These are phyloP conservation scores for Ascoidea tarda DNA, from an alignment of 805 yeast genomes.

Conservation along the genomic window DNA sequence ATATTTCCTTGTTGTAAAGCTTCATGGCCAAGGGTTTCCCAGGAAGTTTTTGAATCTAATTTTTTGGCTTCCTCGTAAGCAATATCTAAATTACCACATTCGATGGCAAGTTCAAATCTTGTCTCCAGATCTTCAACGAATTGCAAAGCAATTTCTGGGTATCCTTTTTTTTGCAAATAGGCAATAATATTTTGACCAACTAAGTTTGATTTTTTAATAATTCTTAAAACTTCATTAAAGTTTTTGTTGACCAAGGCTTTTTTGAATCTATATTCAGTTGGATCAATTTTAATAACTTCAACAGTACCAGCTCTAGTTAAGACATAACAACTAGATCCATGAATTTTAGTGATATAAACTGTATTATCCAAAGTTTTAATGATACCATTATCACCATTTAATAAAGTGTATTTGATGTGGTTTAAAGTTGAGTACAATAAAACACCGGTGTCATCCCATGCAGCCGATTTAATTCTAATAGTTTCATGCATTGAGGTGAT, in stretches of 20 bases:
- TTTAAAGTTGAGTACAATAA: conserved; percentile 87
- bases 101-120: conserved; percentile 88
- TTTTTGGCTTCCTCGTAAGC: conserved; percentile 84
- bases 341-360: conserved; percentile 61
- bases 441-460: conserved; percentile 93
- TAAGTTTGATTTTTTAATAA: conserved; percentile 76
- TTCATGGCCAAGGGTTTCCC: conserved; percentile 76
- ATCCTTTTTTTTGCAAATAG: conserved; percentile 87
- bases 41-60: conserved; percentile 50
- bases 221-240: conserved; percentile 80
- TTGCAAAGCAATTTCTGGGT: conserved; percentile 94
- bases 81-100: conserved; percentile 75
- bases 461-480: conserved; percentile 89
- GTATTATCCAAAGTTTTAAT: conserved; percentile 87
- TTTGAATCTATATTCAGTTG: conserved; percentile 95
- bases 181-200: conserved; percentile 97
- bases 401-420: conserved; percentile 84
- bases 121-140: conserved; percentile 96
- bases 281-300: conserved; percentile 69
- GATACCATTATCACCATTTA: conserved; percentile 93
- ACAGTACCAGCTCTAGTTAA: conserved; percentile 78
- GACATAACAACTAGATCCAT: conserved; percentile 61
- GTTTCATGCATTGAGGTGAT: conserved; percentile 89
- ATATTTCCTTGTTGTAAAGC: conserved; percentile 86
- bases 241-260: conserved; percentile 81